Base-by-base conservation (phyloP, 192 early-diverging fungal species). In the Irineochytrium annulatum region DNA sequence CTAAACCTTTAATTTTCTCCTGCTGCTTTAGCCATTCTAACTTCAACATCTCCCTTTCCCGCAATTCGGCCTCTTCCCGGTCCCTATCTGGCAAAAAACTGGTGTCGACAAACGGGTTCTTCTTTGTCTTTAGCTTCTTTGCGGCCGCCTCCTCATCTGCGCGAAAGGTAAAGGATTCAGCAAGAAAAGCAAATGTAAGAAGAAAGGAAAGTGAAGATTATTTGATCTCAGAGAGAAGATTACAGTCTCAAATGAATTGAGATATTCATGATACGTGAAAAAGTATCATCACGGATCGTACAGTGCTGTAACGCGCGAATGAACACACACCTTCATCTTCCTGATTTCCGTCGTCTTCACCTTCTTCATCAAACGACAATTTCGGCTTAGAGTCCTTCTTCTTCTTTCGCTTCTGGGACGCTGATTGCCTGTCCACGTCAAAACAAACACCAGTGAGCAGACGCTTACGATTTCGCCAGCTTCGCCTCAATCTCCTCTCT, bases 101-200 rank as follows among this genome's bases (percentile, higher is more conserved):
- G 1, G 94, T 97, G 55, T 97, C 91, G 52, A 95, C 91, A 19
- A 69, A 65, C 0, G 94, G 94, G 73, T 97, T 88, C 65, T 95
- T 97, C 39, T 80, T 76, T 8, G 60, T 48, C 60, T 79, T 81
- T 13, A 55, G 8, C 49, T 73, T 75, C 19, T 60, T 69, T 33
- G 56, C 48, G 28, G 53, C 33, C 34, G 51, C 31, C 74, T 13
- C 13, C 13, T 13, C 17, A 17, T 11, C 24, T 55, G 14, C 17
- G 14, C 41, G 44, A 45, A 46, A 58, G 34, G 11, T 24, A 55
- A 33, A 33, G 54, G 28, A 51, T 8, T 24, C 13, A 51, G 22
- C 11, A 41, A 51, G 11, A 51, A 16, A 6, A 11, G 8, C 48
- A 8, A 16, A 22, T 8, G 22, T 51, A 48, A 8, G 58, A 34